Percentiles rank a stretch among this genome's conserved stretches.
phyloP scores from a whole-genome alignment of 331 rosid genomes.

The Pyrus hybrid region DNA sequence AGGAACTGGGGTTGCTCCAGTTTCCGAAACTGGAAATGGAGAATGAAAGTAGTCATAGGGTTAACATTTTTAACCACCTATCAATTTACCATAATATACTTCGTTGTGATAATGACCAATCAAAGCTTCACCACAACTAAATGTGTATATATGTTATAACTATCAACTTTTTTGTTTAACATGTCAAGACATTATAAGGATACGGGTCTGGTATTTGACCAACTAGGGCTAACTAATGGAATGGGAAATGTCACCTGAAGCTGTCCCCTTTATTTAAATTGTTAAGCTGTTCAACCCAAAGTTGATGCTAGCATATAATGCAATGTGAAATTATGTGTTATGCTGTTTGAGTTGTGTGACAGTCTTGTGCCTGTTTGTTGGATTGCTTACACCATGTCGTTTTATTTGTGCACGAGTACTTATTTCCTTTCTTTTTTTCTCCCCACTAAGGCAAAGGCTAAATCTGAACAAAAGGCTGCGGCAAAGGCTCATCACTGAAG shows the following conservation, averaged over 20 bases:
- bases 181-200: not conserved
- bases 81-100: not conserved
- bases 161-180: not conserved
- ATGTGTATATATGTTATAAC: not conserved
- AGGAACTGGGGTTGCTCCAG: not conserved
- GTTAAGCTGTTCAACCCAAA: not conserved
- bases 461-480: conserved; percentile 28
- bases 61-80: not conserved
- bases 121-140: not conserved
- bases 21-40: not conserved
- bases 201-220: not conserved
- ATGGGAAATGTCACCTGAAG: not conserved
- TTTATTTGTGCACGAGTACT: not conserved
- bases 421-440: not conserved
- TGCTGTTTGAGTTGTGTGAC: not conserved
- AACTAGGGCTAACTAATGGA: not conserved
- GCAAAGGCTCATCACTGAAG: conserved; percentile 65
- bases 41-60: not conserved
- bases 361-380: not conserved
- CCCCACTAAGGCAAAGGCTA: conserved; percentile 64
- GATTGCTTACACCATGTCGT: not conserved
- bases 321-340: not conserved
- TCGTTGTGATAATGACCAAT: not conserved
- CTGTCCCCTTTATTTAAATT: not conserved
- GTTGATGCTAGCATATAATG: not conserved